phyloP scores from a whole-genome alignment of 352 stramenopile species.

The Phytophthora ramorum region DNA sequence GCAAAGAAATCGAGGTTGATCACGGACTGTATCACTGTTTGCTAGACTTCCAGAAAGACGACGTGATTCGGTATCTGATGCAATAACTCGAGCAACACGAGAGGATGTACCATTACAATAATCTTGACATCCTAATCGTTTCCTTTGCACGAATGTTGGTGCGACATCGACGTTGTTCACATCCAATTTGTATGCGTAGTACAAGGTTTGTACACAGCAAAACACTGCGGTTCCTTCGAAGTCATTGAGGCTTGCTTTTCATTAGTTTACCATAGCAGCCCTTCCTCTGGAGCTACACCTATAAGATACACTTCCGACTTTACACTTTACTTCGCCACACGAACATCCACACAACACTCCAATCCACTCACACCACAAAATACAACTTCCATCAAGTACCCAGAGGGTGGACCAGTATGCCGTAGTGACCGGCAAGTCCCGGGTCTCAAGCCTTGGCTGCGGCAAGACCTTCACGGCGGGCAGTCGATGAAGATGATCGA shows the following conservation, averaged over 20 bases:
- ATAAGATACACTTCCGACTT: conserved; percentile 14
- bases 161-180: background rate
- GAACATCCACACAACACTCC: no score
- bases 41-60: conserved; percentile 5
- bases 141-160: background rate
- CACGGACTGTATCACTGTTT: conserved; percentile 11
- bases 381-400: conserved; percentile 3
- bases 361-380: background rate
- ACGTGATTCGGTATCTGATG: conserved; percentile 2
- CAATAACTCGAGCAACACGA: background rate
- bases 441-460: background rate
- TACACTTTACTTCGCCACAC: background rate
- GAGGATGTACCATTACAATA: no score
- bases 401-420: conserved; percentile 4
- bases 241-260: no score
- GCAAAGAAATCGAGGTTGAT: conserved; percentile 18
- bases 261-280: conserved; percentile 23
- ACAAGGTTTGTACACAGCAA: no score
- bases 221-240: no score
- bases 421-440: background rate
- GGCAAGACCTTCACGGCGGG: conserved; percentile 27
- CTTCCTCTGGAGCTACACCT: conserved; percentile 16
- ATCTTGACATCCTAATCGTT: no score
- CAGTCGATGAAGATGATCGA: conserved; percentile 50
- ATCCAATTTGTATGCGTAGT: no score